phyloP scores from a whole-genome alignment of 2,329 filamentous ascomycete species.

The Metarhizium album region DNA sequence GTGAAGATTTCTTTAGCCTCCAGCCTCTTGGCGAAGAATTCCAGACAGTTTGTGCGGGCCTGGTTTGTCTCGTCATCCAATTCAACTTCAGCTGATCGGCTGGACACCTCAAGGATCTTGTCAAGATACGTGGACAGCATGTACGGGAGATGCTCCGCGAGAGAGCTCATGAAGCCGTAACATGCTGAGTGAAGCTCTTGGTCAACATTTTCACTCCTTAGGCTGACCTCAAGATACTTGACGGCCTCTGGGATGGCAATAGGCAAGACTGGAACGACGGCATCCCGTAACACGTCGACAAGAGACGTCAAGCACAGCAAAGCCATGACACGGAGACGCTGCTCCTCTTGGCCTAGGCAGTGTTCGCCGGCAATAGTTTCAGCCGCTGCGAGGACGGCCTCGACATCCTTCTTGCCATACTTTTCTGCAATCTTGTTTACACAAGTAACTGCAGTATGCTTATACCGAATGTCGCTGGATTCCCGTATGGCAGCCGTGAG shows the following conservation, averaged over 20 bases:
- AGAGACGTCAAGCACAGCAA: slow-evolving; percentile 81
- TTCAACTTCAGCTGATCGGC: slow-evolving; percentile 54
- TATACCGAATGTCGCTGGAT: slow-evolving; percentile 62
- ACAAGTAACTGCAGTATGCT: slow-evolving; percentile 77
- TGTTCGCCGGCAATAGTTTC: slow-evolving; percentile 64
- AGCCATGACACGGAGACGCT: slow-evolving; percentile 69
- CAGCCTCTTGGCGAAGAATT: slow-evolving; percentile 65
- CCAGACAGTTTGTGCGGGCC: slow-evolving; percentile 57
- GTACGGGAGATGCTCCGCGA: slow-evolving; percentile 77
- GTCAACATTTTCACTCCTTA: slow-evolving; percentile 40
- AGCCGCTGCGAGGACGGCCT: slow-evolving; percentile 65
- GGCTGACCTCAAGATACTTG: slow-evolving; percentile 55
- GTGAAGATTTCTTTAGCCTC: slow-evolving; percentile 66
- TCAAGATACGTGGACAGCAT: slow-evolving; percentile 76
- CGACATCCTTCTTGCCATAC: slow-evolving; percentile 84
- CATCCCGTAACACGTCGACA: slow-evolving; percentile 77
- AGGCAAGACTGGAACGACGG: slow-evolving; percentile 74
- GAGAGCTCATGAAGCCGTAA: slow-evolving; percentile 66
- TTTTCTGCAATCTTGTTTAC: slow-evolving; percentile 90
- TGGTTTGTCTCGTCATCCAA: slow-evolving; percentile 53
- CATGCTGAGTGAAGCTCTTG: slow-evolving; percentile 68
- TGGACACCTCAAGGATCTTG: slow-evolving; percentile 60
- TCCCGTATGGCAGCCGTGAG: slow-evolving; percentile 67
- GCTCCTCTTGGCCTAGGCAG: slow-evolving; percentile 65
- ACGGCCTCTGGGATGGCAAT: slow-evolving; percentile 63